Percentiles rank a stretch among this genome's conserved stretches.
Evolutionary conservation across 208 protist species (phyloP).

Genomic region (Wallacemonas sp.): DNA sequence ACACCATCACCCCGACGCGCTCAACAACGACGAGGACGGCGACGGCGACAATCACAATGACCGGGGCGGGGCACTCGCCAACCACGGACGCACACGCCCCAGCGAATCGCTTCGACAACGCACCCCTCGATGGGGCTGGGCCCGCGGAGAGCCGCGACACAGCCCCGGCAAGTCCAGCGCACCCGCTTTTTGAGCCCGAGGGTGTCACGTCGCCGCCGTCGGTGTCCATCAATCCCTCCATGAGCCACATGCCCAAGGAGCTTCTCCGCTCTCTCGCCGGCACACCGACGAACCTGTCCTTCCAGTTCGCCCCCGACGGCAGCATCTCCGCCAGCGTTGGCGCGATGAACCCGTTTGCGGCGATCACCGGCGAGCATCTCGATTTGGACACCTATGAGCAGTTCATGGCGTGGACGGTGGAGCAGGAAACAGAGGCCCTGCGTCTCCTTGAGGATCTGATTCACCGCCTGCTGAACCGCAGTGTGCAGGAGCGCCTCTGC

Average conservation of each 20-base stretch:
- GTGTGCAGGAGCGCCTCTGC: slow-evolving; percentile 54
- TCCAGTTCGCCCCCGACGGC: slow-evolving; percentile 25
- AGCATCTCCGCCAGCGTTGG: slow-evolving; percentile 17
- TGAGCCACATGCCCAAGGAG: slow-evolving; percentile 11
- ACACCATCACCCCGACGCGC: neutral
- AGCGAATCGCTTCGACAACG: neutral
- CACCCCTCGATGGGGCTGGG: neutral
- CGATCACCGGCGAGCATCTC: slow-evolving; percentile 37
- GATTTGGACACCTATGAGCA: slow-evolving; percentile 29
- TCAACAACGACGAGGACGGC: neutral
- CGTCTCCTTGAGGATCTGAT: slow-evolving; percentile 65
- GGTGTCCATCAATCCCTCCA: neutral
- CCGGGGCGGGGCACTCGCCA: too few species aligned
- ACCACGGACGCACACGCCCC: too few species aligned
- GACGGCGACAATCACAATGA: neutral
- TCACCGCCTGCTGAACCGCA: slow-evolving; percentile 56
- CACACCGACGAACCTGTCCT: slow-evolving; percentile 31
- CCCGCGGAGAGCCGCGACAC: neutral
- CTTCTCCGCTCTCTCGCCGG: slow-evolving; percentile 14
- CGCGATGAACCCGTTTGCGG: slow-evolving; percentile 7
- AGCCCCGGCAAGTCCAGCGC: too few species aligned
- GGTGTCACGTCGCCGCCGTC: too few species aligned
- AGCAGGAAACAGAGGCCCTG: slow-evolving; percentile 44
- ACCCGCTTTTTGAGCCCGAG: too few species aligned
- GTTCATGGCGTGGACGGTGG: slow-evolving; percentile 46